Base-by-base conservation (phyloP, 306 rosid species). In the Styphnolobium japonicum region DNA sequence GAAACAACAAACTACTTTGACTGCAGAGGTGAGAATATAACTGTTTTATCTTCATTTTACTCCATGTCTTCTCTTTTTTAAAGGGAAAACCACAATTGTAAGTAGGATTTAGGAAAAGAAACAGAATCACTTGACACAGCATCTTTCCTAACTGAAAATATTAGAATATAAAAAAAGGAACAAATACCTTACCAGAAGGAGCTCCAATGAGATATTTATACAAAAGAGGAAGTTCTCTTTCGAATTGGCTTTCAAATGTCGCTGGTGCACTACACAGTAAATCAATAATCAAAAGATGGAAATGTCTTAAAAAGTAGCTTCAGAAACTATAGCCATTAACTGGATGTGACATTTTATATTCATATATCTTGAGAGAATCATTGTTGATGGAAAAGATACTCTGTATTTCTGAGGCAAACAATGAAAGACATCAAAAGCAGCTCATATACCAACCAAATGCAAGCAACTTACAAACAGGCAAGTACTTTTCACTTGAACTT, bases 171-270 rank as follows among this genome's bases (percentile, higher is more conserved):
- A 16, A 27, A 63, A 25, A 53, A 73, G 51, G 18, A 60, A 19
- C 67, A 49, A 61, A 51, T 89, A 93, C 97, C 97, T 88, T 91
- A 69, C 79, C 75, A 70, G 77, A n/a, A 46, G 91, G 89, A 85
- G 92, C 90, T 62, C 85, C 92, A 71, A 48, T 66, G 57, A 91
- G 89, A 75, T 91, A 89, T 77, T 76, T 79, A 62, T 89, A 89
- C 63, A 91, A 73, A 63, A 85, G 89, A 23, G 94, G 91, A 82
- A 83, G 84, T 46, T 91, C 93, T 64, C 78, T 81, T 80, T 62
- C 79, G 69, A 93, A 93, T 15, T 91, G 91, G 65, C 88, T 85
- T 87, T 91, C 97, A 87, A 86, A 93, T 40, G 94, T 84, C 60
- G 91, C 84, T 68, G 97, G 96, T 34, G 92, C 96, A 81, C 97